Conservation (phyloP, 768 basidiomycete genomes). For the Calocera cornea region DNA sequence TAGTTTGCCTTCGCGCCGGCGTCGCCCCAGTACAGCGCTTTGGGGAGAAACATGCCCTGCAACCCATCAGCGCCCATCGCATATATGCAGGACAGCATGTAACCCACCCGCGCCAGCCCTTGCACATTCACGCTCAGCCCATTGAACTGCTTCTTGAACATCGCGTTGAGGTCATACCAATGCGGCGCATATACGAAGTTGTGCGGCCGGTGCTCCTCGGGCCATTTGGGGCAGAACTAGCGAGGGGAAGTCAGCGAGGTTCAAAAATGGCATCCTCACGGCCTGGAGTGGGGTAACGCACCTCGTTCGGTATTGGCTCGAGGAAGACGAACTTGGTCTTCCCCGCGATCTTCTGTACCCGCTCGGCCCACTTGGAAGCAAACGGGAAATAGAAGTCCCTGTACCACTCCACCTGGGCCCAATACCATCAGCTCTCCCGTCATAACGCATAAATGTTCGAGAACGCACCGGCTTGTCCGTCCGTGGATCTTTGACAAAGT, state of each 20-base stretch:
- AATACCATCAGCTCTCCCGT: no score
- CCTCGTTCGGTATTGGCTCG: conserved; percentile 91
- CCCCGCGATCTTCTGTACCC: conserved; percentile 38
- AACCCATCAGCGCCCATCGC: background rate
- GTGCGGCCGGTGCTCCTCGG: conserved; percentile 42
- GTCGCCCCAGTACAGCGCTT: conserved; percentile 80
- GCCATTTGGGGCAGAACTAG: conserved; percentile 75
- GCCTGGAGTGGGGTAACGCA: conserved; percentile 23
- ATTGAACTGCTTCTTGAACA: conserved; percentile 74
- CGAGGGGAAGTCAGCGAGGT: background rate
- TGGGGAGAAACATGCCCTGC: conserved; percentile 74
- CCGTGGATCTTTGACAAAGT: conserved; percentile 60
- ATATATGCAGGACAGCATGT: background rate
- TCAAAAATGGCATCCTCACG: no score
- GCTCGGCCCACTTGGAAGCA: conserved; percentile 48
- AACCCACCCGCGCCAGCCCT: conserved; percentile 65
- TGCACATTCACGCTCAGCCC: conserved; percentile 88
- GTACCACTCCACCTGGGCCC: conserved; percentile 69
- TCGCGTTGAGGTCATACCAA: conserved; percentile 82
- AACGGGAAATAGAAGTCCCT: conserved; percentile 75
- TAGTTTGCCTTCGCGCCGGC: conserved; percentile 71
- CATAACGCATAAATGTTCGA: no score
- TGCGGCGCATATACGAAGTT: conserved; percentile 64
- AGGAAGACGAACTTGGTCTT: conserved; percentile 50
- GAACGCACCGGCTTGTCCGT: conserved; percentile 47